Evolutionary conservation across 108 stramenopile species (phyloP).

Genomic region (Skeletonema costatum): DNA sequence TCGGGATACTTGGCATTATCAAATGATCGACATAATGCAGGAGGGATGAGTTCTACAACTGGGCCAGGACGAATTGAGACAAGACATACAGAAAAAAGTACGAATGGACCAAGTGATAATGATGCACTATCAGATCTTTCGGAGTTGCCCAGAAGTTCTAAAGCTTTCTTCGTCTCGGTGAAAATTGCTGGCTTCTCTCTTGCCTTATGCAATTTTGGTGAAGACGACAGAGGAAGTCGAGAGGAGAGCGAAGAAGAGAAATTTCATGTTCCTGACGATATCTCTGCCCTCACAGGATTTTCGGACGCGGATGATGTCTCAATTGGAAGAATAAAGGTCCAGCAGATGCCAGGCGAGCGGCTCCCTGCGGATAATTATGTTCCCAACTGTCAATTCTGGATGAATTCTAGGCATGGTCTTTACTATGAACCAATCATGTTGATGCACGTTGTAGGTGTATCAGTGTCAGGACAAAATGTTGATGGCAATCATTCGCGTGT

Average conservation of each 20-base stretch:
- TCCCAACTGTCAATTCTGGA: slow-evolving; percentile 34
- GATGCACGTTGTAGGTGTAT: slow-evolving; percentile 27
- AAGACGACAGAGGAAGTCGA: not conserved
- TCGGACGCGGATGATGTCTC: slow-evolving; percentile 33
- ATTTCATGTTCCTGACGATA: slow-evolving; percentile 21
- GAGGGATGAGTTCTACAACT: not conserved
- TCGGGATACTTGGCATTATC: not conserved
- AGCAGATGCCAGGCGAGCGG: not conserved
- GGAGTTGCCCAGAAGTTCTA: not conserved
- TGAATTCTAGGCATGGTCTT: slow-evolving; percentile 6
- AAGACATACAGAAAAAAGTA: not conserved
- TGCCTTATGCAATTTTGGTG: slow-evolving; percentile 27
- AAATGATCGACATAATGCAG: not conserved
- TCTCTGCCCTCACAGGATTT: slow-evolving; percentile 41
- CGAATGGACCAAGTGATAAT: not conserved
- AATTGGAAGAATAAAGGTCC: not conserved
- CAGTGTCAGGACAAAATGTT: slow-evolving; percentile 8
- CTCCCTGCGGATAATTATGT: slow-evolving; percentile 13
- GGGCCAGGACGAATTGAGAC: not conserved
- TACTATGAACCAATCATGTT: slow-evolving; percentile 27
- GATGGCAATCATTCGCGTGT: not conserved
- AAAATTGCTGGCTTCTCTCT: slow-evolving; percentile 34
- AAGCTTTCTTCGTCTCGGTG: slow-evolving; percentile 6
- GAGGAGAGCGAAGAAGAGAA: slow-evolving; percentile 5
- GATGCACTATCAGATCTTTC: not conserved